Percentiles rank a stretch among this genome's conserved stretches.
Conservation (phyloP, 495 filamentous ascomycete species). For the Penicillium mononematosum region DNA sequence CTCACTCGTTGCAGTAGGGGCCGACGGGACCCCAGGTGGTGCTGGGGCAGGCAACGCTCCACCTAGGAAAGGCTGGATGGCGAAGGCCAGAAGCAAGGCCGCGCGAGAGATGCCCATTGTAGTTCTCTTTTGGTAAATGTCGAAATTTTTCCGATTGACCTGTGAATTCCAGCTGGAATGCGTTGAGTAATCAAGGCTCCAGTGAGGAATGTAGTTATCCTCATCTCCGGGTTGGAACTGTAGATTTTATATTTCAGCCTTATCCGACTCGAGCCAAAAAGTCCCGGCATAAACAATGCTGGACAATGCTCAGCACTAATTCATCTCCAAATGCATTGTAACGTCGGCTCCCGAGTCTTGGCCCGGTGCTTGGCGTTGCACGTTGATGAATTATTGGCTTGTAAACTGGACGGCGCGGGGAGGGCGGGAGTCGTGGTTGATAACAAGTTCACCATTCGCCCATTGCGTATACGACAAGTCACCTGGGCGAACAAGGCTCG, state of each 20-base stretch:
- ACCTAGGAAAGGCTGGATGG: slow-evolving; percentile 14
- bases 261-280: neutral
- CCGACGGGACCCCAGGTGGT: slow-evolving; percentile 59
- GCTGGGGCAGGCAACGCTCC: slow-evolving; percentile 22
- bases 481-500: neutral
- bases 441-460: neutral
- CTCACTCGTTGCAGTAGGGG: slow-evolving; percentile 49
- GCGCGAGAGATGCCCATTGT: slow-evolving; percentile 1
- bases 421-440: neutral
- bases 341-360: slow-evolving; percentile 18
- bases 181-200: neutral
- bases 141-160: neutral
- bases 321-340: slow-evolving; percentile 11
- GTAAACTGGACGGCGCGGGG: neutral
- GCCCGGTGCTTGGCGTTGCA: slow-evolving; percentile 24
- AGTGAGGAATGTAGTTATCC: neutral
- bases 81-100: slow-evolving; percentile 11
- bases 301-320: neutral
- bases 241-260: neutral
- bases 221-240: neutral
- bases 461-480: neutral
- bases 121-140: neutral
- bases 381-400: slow-evolving; percentile 11
- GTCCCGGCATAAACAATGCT: neutral
- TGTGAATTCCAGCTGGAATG: neutral